Conservation (phyloP, 2,329 filamentous ascomycete species). For the Biscogniauxia sp. region DNA sequence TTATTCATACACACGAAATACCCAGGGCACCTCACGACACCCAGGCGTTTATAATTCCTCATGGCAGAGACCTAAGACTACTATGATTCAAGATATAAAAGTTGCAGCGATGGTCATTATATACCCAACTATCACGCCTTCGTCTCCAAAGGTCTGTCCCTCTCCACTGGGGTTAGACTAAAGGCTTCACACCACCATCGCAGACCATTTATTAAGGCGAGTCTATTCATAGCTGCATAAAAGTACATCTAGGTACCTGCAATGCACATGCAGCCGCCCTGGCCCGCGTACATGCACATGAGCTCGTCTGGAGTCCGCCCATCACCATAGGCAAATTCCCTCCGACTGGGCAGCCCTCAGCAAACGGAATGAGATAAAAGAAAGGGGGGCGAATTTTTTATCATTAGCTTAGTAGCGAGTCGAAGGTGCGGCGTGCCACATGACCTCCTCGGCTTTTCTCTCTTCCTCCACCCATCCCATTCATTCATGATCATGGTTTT, state of each 20-base stretch:
- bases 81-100: not conserved
- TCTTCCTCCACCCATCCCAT: too few relatives aligned
- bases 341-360: not conserved
- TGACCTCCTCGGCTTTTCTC: not conserved
- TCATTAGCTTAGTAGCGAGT: not conserved
- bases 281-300: not conserved
- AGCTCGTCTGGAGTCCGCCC: not conserved
- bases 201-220: not conserved
- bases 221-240: not conserved
- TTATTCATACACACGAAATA: not conserved
- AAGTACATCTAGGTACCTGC: not conserved
- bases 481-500: not conserved
- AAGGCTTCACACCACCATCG: not conserved
- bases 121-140: not conserved
- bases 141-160: not conserved
- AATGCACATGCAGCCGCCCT: not conserved
- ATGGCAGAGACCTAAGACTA: not conserved
- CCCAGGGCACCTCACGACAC: not conserved
- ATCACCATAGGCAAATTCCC: not conserved
- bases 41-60: not conserved
- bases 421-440: not conserved
- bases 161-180: not conserved
- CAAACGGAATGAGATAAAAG: not conserved
- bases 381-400: too few relatives aligned
- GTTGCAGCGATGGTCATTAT: not conserved